phyloP scores from a whole-genome alignment of 805 yeast genomes.

The Priceomyces haplophilus region DNA sequence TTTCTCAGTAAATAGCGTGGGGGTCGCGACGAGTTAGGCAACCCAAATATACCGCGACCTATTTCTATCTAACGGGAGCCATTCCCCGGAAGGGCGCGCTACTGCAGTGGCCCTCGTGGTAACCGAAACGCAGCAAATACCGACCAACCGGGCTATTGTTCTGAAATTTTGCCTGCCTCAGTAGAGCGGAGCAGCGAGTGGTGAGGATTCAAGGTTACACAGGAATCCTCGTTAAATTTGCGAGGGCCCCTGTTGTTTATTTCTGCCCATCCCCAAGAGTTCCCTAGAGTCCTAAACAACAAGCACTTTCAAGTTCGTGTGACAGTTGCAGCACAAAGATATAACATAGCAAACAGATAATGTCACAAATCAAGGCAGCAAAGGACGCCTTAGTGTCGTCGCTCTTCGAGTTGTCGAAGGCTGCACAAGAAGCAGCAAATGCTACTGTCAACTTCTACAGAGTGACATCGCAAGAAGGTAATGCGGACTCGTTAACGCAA shows the following conservation, averaged over 20 bases:
- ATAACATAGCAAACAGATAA: slow-evolving; percentile 3
- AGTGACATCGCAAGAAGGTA: slow-evolving; percentile 42
- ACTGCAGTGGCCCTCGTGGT: neutral
- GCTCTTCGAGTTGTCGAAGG: slow-evolving; percentile 75
- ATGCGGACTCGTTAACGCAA: slow-evolving; percentile 35
- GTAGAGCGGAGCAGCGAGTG: slow-evolving; percentile 4
- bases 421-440: slow-evolving; percentile 81
- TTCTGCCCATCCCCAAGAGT: slow-evolving; percentile 1
- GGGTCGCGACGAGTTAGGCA: neutral
- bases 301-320: neutral
- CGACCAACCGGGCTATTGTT: neutral
- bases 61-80: neutral
- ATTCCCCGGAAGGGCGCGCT: neutral
- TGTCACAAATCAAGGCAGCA: slow-evolving; percentile 18
- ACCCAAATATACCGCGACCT: neutral
- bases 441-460: slow-evolving; percentile 78
- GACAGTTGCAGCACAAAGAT: neutral
- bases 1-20: neutral
- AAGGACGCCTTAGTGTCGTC: slow-evolving; percentile 56
- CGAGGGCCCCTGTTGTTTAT: slow-evolving; percentile 7
- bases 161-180: neutral
- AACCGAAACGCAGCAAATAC: neutral
- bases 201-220: neutral
- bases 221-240: slow-evolving; percentile 5
- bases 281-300: slow-evolving; percentile 1